Evolutionary conservation across 768 basidiomycete genomes (phyloP), one percentile per base, ranked within the genome.

Genomic region (Amanita thiersii): DNA sequence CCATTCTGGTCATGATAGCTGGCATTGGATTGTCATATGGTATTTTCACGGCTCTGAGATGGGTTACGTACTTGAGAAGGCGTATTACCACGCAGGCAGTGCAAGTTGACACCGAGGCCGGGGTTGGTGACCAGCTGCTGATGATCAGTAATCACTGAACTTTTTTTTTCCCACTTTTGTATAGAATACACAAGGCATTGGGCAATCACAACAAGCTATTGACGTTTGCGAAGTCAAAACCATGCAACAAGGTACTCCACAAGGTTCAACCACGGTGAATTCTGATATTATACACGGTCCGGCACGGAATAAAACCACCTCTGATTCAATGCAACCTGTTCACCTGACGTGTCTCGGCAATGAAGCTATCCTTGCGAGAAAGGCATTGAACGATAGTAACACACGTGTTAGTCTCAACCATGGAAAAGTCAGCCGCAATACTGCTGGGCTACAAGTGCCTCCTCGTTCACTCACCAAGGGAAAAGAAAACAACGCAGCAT

Each of bases 1-100:
- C 42, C 2, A 25, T 43, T 9, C 21, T 43, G 23, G 34, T 43
- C 24, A 43, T 43, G 34, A 15, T 43, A 20, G 42, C 34, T 12
- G 33, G 25, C 23, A 34, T 37, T 15, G 33, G 42, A 25, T n/a
- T 43, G 15, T 43, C 42, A 15, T 43, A 43, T 10, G 42, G 24
- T 4, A 37, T 43, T 24, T 43, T 26, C 17, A 43, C 34, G 21
- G 26, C 42, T 17, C 6, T 43, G 15, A 43, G 19, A 19, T 43
- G 42, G 42, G 19, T 36, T 15, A 14, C 42, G 17, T 37, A n/a
- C 11, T 29, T 19, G 24, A 28, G 26, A n/a, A 12, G 32, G 17
- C 32, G n/a, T 5, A 23, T 5, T 20, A 20, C 10, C 14, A 8
- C 21, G 15, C 14, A 25, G 14, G 11, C 4, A 11, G 11, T 20